These are phyloP conservation scores for Bullera alba DNA, from an alignment of 768 basidiomycete genomes.

Conservation along the genomic window DNA sequence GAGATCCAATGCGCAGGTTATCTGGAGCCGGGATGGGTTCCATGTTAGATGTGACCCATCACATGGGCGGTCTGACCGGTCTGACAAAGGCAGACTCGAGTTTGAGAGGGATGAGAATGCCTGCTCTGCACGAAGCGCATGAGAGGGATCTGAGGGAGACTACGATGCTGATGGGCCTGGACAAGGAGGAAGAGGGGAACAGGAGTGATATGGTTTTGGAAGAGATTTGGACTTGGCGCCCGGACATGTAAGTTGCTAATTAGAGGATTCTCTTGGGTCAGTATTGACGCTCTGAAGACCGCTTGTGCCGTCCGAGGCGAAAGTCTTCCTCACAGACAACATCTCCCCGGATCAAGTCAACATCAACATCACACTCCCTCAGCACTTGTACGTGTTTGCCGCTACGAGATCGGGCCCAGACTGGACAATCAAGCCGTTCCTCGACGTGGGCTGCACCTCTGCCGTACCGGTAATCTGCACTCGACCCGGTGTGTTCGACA, in stretches of 20 bases:
- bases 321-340: slow-evolving; percentile 27
- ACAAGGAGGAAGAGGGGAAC: slow-evolving; percentile 22
- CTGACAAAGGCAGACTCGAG: slow-evolving; percentile 1
- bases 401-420: background rate
- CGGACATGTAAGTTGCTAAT: slow-evolving; percentile 30
- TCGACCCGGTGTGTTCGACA: slow-evolving; percentile 60
- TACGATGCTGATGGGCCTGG: slow-evolving; percentile 45
- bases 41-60: no score
- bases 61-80: no score
- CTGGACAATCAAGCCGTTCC: slow-evolving; percentile 31
- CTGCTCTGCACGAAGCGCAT: slow-evolving; percentile 13
- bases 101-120: slow-evolving; percentile 8
- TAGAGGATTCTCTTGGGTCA: background rate
- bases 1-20: no score
- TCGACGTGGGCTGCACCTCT: slow-evolving; percentile 50
- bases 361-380: slow-evolving; percentile 29
- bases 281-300: background rate
- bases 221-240: slow-evolving; percentile 29
- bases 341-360: slow-evolving; percentile 12
- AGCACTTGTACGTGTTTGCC: slow-evolving; percentile 19
- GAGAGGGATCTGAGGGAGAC: slow-evolving; percentile 42
- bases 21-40: no score
- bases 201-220: slow-evolving; percentile 34
- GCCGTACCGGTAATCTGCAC: slow-evolving; percentile 59
- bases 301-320: slow-evolving; percentile 1